These are phyloP conservation scores for Plasmodium sp. DNA, from an alignment of 169 alveolate genomes.

Conservation along the genomic window DNA sequence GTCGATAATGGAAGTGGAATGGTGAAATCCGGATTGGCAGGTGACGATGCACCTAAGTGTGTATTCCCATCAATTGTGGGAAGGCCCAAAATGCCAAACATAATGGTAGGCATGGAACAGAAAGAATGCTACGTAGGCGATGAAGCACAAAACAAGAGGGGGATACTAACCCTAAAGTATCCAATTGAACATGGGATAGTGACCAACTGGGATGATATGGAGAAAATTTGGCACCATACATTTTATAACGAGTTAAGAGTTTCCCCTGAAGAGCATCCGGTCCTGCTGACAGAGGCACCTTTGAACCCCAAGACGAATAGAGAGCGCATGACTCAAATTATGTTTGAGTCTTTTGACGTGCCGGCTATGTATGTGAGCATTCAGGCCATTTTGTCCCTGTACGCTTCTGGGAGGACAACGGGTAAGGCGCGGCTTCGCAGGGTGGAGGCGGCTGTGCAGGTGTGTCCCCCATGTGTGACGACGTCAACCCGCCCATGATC, in stretches of 20 bases:
- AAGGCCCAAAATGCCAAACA: conserved; percentile 95
- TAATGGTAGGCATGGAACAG: conserved; percentile 98
- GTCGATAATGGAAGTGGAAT: conserved; percentile 99
- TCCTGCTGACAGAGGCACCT: conserved; percentile 98
- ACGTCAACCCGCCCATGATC: not conserved
- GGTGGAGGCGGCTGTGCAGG: not conserved
- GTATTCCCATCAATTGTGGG: conserved; percentile 99
- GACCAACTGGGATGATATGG: conserved; percentile 99
- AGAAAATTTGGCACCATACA: conserved; percentile 98
- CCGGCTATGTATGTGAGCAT: conserved; percentile 98
- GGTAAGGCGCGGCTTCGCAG: conserved; percentile 86
- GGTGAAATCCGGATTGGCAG: conserved; percentile 99
- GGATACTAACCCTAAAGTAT: conserved; percentile 95
- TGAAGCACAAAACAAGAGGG: conserved; percentile 99
- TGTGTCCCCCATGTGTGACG: not conserved
- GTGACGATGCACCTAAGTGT: conserved; percentile 99
- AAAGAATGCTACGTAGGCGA: conserved; percentile 98
- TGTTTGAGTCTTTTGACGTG: conserved; percentile 98
- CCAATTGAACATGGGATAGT: conserved; percentile 99
- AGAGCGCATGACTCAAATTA: conserved; percentile 97
- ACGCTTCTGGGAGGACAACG: conserved; percentile 99
- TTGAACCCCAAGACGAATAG: conserved; percentile 97
- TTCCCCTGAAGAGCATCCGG: conserved; percentile 97
- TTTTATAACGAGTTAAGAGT: conserved; percentile 98
- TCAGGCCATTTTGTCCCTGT: conserved; percentile 98